Evolutionary conservation across 768 basidiomycete genomes (phyloP).

Genomic region (Galerina marginata): DNA sequence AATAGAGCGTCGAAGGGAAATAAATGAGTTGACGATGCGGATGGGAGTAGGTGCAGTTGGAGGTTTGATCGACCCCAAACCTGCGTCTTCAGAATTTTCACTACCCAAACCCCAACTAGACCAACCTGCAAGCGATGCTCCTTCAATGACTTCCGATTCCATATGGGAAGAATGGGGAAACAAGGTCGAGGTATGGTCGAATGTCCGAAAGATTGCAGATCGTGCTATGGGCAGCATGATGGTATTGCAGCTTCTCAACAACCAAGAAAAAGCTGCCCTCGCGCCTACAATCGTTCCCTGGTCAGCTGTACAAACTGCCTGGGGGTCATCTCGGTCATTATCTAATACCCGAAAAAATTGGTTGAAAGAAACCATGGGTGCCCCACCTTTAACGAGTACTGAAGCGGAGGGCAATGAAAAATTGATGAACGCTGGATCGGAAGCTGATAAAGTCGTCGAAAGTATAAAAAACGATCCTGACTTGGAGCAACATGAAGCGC

Average conservation of each 20-base stretch:
- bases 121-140: conserved; percentile 8
- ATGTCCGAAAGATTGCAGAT: conserved; percentile 76
- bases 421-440: conserved; percentile 42
- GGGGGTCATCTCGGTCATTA: conserved; percentile 60
- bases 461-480: conserved; percentile 74
- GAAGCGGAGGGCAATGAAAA: conserved; percentile 41
- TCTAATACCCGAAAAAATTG: conserved; percentile 62
- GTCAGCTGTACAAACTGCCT: conserved; percentile 68
- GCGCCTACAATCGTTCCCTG: conserved; percentile 70
- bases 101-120: neutral
- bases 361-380: conserved; percentile 53
- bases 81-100: conserved; percentile 32
- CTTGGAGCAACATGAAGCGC: conserved; percentile 81
- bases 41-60: conserved; percentile 82
- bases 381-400: conserved; percentile 23
- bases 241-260: conserved; percentile 37
- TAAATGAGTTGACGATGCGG: conserved; percentile 84
- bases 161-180: conserved; percentile 77
- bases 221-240: conserved; percentile 71
- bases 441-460: conserved; percentile 76
- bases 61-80: conserved; percentile 56
- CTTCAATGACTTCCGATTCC: conserved; percentile 13
- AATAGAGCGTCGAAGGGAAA: conserved; percentile 67
- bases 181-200: conserved; percentile 69
- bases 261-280: conserved; percentile 45